Conservation (phyloP, 805 yeast species). For the Myxozyma mucilagina region DNA sequence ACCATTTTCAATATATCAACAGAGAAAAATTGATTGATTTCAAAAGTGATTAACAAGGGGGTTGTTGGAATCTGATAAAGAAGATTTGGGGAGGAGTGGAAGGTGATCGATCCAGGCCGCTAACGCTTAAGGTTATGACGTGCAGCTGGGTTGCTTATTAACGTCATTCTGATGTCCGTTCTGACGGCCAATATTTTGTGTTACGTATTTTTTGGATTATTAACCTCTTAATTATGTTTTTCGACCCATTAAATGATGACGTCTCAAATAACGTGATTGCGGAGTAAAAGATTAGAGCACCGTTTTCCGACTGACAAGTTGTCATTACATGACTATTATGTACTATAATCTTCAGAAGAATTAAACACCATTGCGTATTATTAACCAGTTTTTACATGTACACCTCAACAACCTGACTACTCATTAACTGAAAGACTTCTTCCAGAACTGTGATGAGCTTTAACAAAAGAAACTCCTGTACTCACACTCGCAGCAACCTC, state of each 20-base stretch:
- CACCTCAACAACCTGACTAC: too few species aligned
- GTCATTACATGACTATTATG: too few species aligned
- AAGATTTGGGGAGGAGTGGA: neutral
- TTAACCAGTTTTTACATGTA: too few species aligned
- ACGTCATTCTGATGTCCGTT: neutral
- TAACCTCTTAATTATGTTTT: neutral
- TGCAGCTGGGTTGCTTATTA: neutral
- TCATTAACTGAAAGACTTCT: too few species aligned
- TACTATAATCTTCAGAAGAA: too few species aligned
- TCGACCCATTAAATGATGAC: neutral
- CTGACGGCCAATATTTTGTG: neutral
- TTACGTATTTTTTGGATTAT: neutral
- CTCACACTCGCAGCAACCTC: neutral
- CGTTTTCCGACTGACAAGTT: too few species aligned
- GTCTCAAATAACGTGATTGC: too few species aligned
- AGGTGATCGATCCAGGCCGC: conserved; percentile 4
- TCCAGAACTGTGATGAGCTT: too few species aligned
- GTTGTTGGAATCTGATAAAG: neutral
- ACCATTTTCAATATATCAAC: conserved; percentile 2
- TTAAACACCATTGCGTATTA: too few species aligned
- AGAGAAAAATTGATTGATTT: neutral
- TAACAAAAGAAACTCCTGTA: too few species aligned
- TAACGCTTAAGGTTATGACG: neutral
- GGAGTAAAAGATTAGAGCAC: too few species aligned
- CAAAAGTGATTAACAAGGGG: neutral